Percentiles rank a stretch among this genome's conserved stretches.
Evolutionary conservation across 2,329 filamentous ascomycete species (phyloP).

Genomic region (Blumeriella jaapii): DNA sequence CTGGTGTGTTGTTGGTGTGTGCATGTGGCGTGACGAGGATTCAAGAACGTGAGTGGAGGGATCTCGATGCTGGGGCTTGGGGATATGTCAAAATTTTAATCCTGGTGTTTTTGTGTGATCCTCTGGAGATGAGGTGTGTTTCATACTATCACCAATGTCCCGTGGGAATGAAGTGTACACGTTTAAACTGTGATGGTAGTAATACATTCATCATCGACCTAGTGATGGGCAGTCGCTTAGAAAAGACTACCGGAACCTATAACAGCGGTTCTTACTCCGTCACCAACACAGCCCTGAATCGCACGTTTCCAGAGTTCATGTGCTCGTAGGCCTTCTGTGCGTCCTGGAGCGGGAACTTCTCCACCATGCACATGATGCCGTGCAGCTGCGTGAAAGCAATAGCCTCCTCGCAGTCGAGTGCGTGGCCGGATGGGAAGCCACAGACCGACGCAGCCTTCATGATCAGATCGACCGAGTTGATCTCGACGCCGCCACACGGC

Average conservation of each 20-base stretch:
- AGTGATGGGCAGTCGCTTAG: not conserved
- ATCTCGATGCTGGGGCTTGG: too few species aligned
- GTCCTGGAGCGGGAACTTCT: constrained; percentile 49
- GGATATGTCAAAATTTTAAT: too few species aligned
- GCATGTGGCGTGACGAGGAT: too few species aligned
- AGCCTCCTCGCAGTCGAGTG: constrained; percentile 53
- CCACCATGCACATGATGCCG: constrained; percentile 50
- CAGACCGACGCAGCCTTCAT: constrained; percentile 46
- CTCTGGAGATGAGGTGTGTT: too few species aligned
- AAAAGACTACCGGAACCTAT: too few species aligned
- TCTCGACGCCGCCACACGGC: constrained; percentile 34
- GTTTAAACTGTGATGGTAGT: not conserved
- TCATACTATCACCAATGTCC: too few species aligned
- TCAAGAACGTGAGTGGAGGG: too few species aligned
- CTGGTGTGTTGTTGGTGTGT: too few species aligned
- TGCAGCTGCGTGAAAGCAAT: constrained; percentile 52
- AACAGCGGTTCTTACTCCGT: constrained; percentile 18
- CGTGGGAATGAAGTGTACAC: too few species aligned
- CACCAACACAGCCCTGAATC: constrained; percentile 23
- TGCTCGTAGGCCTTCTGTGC: constrained; percentile 24
- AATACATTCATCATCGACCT: not conserved
- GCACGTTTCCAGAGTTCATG: constrained; percentile 21
- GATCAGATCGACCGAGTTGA: constrained; percentile 34
- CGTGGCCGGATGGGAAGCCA: constrained; percentile 51
- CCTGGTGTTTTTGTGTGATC: too few species aligned